Percentiles rank a stretch among this genome's conserved stretches.
These are phyloP conservation scores for Ophiostoma montium DNA, from an alignment of 2,329 filamentous ascomycete species.

Conservation along the genomic window DNA sequence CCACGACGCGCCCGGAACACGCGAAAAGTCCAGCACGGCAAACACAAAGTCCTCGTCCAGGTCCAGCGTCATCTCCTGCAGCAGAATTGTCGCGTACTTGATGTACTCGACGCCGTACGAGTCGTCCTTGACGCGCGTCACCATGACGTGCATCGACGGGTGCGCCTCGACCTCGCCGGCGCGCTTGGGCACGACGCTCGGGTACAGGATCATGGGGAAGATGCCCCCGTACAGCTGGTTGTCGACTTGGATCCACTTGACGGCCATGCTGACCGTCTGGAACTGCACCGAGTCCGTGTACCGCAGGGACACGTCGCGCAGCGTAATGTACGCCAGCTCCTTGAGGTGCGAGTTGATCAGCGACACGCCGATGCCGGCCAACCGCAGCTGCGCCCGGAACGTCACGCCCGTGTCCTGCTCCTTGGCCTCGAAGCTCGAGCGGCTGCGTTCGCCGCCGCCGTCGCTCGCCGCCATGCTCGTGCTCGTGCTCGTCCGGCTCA, in stretches of 20 bases:
- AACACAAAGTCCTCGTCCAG: conserved; percentile 98
- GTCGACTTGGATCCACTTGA: conserved; percentile 99
- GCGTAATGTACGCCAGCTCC: conserved; percentile 85
- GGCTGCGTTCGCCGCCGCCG: conserved; percentile 16
- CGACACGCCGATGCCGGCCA: conserved; percentile 85
- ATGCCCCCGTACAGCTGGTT: conserved; percentile 97
- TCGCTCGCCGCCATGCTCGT: neutral
- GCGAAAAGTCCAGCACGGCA: conserved; percentile 85
- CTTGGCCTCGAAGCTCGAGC: conserved; percentile 80
- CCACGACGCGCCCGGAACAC: conserved; percentile 83
- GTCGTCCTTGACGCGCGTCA: conserved; percentile 93
- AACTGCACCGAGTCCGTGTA: conserved; percentile 89
- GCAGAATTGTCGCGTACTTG: conserved; percentile 86
- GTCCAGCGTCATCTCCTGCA: conserved; percentile 97
- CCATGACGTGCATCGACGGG: conserved; percentile 81
- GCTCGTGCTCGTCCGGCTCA: conserved; percentile 45
- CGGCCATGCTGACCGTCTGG: conserved; percentile 76
- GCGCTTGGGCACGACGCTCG: conserved; percentile 93
- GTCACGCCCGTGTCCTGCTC: conserved; percentile 76
- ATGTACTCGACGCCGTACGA: conserved; percentile 96
- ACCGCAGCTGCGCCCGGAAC: conserved; percentile 75
- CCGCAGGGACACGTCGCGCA: conserved; percentile 79
- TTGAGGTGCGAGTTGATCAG: conserved; percentile 84
- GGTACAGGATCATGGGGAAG: conserved; percentile 94
- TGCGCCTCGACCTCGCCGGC: conserved; percentile 93